Evolutionary conservation across 2,329 filamentous ascomycete genomes (phyloP).

Genomic region (Colletotrichum sp.): DNA sequence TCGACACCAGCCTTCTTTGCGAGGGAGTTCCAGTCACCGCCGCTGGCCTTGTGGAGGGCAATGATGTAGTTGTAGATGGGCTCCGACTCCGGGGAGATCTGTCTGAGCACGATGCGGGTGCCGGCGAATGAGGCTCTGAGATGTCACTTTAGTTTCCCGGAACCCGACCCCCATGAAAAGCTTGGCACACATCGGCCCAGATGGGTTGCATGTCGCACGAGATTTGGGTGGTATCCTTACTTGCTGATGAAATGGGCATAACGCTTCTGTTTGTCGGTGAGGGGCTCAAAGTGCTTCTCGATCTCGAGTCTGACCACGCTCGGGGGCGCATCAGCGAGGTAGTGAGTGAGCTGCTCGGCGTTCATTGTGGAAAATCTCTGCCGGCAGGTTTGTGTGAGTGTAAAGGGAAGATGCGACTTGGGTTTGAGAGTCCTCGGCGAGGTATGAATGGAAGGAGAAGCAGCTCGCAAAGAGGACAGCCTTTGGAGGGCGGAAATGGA

Average conservation of each 20-base stretch:
- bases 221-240: conserved; percentile 47
- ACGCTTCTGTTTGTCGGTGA: conserved; percentile 78
- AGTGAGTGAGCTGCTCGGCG: conserved; percentile 70
- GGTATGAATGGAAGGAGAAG: conserved; percentile 1
- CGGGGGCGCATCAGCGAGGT: conserved; percentile 89
- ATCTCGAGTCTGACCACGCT: conserved; percentile 88
- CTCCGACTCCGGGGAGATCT: conserved; percentile 83
- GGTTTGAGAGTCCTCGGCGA: not conserved
- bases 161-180: not conserved
- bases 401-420: not conserved
- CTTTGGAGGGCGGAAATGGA: conserved; percentile 39
- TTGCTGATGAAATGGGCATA: conserved; percentile 91
- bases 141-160: conserved; percentile 10
- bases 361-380: conserved; percentile 53
- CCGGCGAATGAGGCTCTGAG: conserved; percentile 77
- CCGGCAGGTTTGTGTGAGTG: conserved; percentile 4
- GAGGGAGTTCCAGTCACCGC: conserved; percentile 74
- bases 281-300: conserved; percentile 86
- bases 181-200: not conserved
- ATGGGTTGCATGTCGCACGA: not conserved
- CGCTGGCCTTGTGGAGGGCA: conserved; percentile 67
- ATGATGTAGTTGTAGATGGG: conserved; percentile 83
- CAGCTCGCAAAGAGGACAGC: conserved; percentile 30
- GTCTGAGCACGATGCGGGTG: conserved; percentile 78
- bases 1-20: conserved; percentile 68